These are phyloP conservation scores for Suillus lakei DNA, from an alignment of 768 basidiomycete species.

Conservation along the genomic window DNA sequence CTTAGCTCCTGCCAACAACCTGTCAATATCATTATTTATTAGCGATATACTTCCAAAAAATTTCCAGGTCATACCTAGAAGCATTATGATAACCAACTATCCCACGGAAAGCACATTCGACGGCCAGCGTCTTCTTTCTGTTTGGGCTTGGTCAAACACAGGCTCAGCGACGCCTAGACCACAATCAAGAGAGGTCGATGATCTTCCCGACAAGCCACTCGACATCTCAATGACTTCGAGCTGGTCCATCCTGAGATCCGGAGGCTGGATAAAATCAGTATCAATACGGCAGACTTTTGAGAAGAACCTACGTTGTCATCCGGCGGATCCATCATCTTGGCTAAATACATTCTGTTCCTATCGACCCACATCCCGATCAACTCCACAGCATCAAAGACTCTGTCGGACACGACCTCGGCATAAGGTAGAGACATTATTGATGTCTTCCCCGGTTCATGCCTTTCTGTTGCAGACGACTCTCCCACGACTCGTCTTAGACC, in stretches of 20 bases:
- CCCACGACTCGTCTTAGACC: neutral
- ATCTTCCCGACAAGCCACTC: neutral
- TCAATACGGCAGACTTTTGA: neutral
- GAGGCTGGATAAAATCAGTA: neutral
- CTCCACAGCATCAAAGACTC: neutral
- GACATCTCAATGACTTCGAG: neutral
- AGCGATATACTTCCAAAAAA: neutral
- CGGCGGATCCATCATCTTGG: neutral
- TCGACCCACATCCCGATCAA: neutral
- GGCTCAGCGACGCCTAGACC: neutral
- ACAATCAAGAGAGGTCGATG: neutral
- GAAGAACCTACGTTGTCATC: neutral
- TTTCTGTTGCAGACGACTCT: neutral
- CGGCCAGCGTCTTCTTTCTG: neutral
- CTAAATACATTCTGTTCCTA: neutral
- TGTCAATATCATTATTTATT: too few relatives aligned
- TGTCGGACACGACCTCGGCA: slow-evolving; percentile 1
- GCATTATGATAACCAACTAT: neutral
- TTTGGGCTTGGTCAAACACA: neutral
- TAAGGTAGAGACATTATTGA: slow-evolving; percentile 8
- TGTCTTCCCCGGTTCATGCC: too few relatives aligned
- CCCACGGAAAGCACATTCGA: neutral
- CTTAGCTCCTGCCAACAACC: neutral
- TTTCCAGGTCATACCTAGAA: neutral
- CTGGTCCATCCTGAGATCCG: neutral